These are phyloP conservation scores for Leccinum solheimii DNA, from an alignment of 1,284 basidiomycete species.

Conservation along the genomic window DNA sequence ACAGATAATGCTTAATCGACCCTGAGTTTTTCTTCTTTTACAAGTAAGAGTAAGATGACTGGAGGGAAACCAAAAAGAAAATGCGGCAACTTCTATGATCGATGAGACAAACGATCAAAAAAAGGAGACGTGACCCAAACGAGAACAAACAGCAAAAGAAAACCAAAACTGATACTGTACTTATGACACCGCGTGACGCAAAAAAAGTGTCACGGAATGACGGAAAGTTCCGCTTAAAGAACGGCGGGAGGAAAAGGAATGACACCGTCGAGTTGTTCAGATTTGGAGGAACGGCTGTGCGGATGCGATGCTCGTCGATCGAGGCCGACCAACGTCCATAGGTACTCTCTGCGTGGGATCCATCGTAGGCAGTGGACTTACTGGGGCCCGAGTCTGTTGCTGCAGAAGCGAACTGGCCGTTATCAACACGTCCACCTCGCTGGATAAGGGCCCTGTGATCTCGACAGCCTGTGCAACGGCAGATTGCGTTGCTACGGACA, in stretches of 20 bases:
- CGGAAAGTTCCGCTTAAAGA: constrained; percentile 29
- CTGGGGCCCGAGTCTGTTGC: constrained; percentile 32
- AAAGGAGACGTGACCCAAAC: constrained; percentile 24
- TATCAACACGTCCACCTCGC: constrained; percentile 37
- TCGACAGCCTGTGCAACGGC: constrained; percentile 46
- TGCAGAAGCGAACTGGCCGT: constrained; percentile 38
- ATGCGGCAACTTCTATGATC: constrained; percentile 33
- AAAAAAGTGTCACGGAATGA: constrained; percentile 15
- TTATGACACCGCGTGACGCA: constrained; percentile 25
- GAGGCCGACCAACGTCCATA: constrained; percentile 29
- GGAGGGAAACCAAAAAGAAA: constrained; percentile 1
- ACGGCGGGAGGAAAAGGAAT: constrained; percentile 21
- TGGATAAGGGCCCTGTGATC: constrained; percentile 40
- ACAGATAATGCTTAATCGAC: constrained; percentile 38
- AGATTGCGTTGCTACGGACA: constrained; percentile 71
- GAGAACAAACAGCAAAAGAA: constrained; percentile 16
- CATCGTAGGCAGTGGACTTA: constrained; percentile 32
- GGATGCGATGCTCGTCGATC: constrained; percentile 29
- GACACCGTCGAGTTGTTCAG: constrained; percentile 17
- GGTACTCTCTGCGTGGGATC: constrained; percentile 33
- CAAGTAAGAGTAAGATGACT: constrained; percentile 22
- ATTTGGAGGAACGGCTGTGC: constrained; percentile 24
- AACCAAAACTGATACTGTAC: constrained; percentile 16
- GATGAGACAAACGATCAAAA: constrained; percentile 30
- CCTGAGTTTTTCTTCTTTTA: constrained; percentile 22